Conservation (phyloP, 2,329 filamentous ascomycete species). For the Geoglossum cookeanum region DNA sequence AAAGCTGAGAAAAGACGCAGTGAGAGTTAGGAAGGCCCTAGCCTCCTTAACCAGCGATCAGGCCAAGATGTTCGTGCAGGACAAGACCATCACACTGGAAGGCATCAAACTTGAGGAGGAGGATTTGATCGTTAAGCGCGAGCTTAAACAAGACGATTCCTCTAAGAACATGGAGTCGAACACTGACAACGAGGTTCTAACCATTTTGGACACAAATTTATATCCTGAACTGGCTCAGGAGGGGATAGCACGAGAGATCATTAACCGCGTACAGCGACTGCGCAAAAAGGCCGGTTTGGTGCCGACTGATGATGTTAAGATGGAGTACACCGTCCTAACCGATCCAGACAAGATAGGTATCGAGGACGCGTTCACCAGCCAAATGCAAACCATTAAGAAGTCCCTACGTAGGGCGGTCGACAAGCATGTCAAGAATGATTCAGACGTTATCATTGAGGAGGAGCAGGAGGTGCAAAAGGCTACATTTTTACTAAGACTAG, state of each 20-base stretch:
- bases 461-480: conserved; percentile 74
- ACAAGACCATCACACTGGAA: conserved; percentile 61
- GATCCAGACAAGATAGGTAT: conserved; percentile 65
- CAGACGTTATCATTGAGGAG: conserved; percentile 46
- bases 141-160: conserved; percentile 50
- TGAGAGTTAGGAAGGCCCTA: conserved; percentile 77
- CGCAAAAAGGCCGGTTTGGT: conserved; percentile 86
- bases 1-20: conserved; percentile 91
- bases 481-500: conserved; percentile 55
- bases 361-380: conserved; percentile 47
- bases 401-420: conserved; percentile 59
- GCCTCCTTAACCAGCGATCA: conserved; percentile 60
- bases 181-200: conserved; percentile 76
- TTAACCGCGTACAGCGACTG: conserved; percentile 79
- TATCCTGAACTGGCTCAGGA: conserved; percentile 78
- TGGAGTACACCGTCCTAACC: conserved; percentile 70
- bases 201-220: conserved; percentile 65
- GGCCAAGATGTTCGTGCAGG: conserved; percentile 57
- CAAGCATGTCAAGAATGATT: conserved; percentile 34
- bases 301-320: conserved; percentile 83
- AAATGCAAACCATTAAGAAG: conserved; percentile 53
- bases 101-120: conserved; percentile 67
- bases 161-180: conserved; percentile 68
- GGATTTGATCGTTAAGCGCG: conserved; percentile 67
- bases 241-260: conserved; percentile 76